These are phyloP conservation scores for Yamadazyma taylorii DNA, from an alignment of 1,139 yeast species.

Conservation along the genomic window DNA sequence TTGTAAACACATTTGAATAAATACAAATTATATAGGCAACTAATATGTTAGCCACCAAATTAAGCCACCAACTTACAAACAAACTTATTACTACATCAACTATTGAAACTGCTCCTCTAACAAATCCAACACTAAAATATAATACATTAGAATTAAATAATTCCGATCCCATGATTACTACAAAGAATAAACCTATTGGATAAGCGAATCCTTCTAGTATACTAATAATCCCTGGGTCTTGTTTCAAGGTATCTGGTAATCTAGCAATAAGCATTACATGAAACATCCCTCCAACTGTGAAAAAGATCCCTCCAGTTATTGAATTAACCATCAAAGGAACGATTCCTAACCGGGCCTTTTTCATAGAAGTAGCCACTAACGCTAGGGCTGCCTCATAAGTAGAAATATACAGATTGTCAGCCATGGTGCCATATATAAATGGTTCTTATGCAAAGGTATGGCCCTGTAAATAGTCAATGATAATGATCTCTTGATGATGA, in stretches of 20 bases:
- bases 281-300: slow-evolving; percentile 74
- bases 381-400: slow-evolving; percentile 82
- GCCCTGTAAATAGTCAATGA: too few relatives aligned
- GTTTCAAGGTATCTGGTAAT: slow-evolving; percentile 38
- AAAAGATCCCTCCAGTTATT: slow-evolving; percentile 67
- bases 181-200: slow-evolving; percentile 72
- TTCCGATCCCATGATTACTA: slow-evolving; percentile 72
- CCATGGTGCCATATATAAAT: slow-evolving; percentile 16
- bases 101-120: slow-evolving; percentile 66
- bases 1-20: slow-evolving; percentile 48
- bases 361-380: slow-evolving; percentile 81
- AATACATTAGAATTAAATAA: slow-evolving; percentile 70
- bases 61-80: slow-evolving; percentile 67
- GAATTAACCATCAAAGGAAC: slow-evolving; percentile 62
- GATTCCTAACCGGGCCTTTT: slow-evolving; percentile 64
- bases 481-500: too few relatives aligned
- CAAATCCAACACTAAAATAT: slow-evolving; percentile 64
- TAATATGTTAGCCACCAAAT: slow-evolving; percentile 62
- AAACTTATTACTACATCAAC: slow-evolving; percentile 65
- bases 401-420: slow-evolving; percentile 60
- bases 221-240: slow-evolving; percentile 55
- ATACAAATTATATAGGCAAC: slow-evolving; percentile 64
- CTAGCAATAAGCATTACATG: slow-evolving; percentile 56
- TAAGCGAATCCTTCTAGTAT: slow-evolving; percentile 58
- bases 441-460: too few relatives aligned